Base-by-base conservation (phyloP, 1,284 basidiomycete species). In the Cryptococcus sp. region DNA sequence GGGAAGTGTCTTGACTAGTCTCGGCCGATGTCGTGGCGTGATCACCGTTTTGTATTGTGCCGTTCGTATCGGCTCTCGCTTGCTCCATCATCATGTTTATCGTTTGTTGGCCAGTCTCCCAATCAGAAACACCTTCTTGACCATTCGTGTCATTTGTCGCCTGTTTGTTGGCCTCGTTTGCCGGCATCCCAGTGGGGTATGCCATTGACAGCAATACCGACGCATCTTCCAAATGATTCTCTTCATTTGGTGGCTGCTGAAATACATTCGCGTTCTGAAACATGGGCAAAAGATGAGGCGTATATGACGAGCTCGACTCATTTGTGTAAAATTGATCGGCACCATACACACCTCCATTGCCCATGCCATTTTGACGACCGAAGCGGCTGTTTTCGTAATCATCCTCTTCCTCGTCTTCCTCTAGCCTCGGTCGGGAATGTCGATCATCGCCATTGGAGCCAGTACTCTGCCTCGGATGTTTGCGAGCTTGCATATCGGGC, bases 151-250 rank as follows among this genome's bases (percentile, higher is more conserved):
- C 36, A 7, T 39, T 19, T 11, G 28, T 11, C 31, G 57, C 57
- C 4, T 45, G 41, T 36, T 59, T 54, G 22, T 34, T 45, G 22
- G 44, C 47, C 21, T 55, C 53, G 45, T 46, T 48, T 2, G 46
- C 54, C 9, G 67, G 64, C 1, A 69, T 60, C 16, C 64, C 66
- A 13, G 67, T 63, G 10, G 66, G 64, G 48, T 76, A 76, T 1
- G 73, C 74, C 71, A 76, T 75, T 5, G 70, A 72, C 18, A 76
- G 55, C 3, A 76, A 60, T 3, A 70, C 70, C 14, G 71, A 71
- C 2, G 74, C 74, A 47, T 76, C 71, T 56, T 76, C 74, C 16
- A 76, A 63, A 46, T 74, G 69, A 11, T 64, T 58, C 51, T 71
- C 69, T 49, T 66, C 59, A 25, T 63, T 51, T 13, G 46, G 44